Evolutionary conservation across 306 rosid species (phyloP), one percentile per base, ranked within the genome.

Genomic region (Phaseolus lunatus): DNA sequence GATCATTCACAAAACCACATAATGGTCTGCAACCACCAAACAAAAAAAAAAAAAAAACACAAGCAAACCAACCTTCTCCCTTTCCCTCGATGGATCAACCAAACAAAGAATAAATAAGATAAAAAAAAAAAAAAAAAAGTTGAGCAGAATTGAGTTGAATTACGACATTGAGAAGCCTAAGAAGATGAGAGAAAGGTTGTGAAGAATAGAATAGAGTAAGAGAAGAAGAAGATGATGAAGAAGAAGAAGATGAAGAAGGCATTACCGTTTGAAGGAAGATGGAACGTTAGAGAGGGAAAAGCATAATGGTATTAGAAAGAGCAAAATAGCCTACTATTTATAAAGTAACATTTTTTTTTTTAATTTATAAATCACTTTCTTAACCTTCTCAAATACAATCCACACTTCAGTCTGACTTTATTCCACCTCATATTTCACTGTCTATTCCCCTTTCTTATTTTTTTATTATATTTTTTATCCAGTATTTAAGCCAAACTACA

Each of bases 61-160:
- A 75, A 53, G n/a, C 63, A 61, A 69, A 69, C 23, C 20, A 48
- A 52, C 47, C 58, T 20, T 3, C 26, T 27, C 37, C 72, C 15
- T 77, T 66, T 58, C 22, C 57, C 50, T 75, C n/a, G 72, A 49
- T 62, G 35, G 53, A 78, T 50, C 72, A 77, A 67, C 61, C 23
- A 41, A 59, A 52, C 19, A 71, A 35, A 41, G n/a, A 9, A 13
- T 14, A 72, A 9, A 13, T 14, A 72, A 45, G n/a, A 61, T 5
- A 14, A 61, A 5, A 20, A 19, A 7, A 2, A 7, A 14, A 61
- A 5, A 20, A 19, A 7, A 2, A 7, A 58, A 54, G 50, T 49
- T 39, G 14, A 45, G 26, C 18, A 73, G 29, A 62, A 65, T 27
- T 45, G 18, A 79, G 35, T 24, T 61, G 76, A 70, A 71, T 64